phyloP scores from a whole-genome alignment of 805 yeast genomes.

The Trichomonascus vanleenenianus region DNA sequence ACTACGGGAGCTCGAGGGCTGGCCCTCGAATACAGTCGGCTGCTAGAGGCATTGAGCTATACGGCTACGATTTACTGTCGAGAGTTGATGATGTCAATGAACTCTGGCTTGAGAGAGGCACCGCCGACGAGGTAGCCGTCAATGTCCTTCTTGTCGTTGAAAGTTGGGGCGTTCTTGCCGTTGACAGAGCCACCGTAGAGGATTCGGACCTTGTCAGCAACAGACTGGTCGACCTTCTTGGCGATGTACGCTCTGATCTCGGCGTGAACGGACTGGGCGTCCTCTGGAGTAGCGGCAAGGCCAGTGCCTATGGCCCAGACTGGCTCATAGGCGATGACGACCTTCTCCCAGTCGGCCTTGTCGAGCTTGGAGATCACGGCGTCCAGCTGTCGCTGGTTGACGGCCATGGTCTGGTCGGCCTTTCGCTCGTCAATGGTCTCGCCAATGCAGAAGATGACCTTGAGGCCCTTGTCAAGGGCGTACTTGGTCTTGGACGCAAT shows the following conservation, averaged over 20 bases:
- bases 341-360: conserved; percentile 72
- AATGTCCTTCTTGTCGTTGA: conserved; percentile 87
- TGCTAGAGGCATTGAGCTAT: too few species aligned
- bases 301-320: conserved; percentile 99
- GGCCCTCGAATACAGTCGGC: too few species aligned
- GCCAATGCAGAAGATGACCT: conserved; percentile 95
- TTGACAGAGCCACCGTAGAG: conserved; percentile 98
- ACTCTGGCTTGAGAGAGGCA: conserved; percentile 98
- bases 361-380: conserved; percentile 74
- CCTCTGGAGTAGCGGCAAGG: conserved; percentile 96
- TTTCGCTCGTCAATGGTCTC: conserved; percentile 95
- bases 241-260: conserved; percentile 78
- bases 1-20: too few species aligned
- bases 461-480: conserved; percentile 82
- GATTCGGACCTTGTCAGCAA: conserved; percentile 77
- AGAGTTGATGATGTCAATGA: conserved; percentile 88
- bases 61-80: conserved; percentile 44
- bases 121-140: conserved; percentile 99
- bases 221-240: conserved; percentile 66
- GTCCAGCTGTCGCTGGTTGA: conserved; percentile 80
- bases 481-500: conserved; percentile 91
- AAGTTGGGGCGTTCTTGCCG: conserved; percentile 84
- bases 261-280: conserved; percentile 93
- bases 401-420: conserved; percentile 76
- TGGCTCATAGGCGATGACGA: conserved; percentile 98